Conservation (phyloP, 2,329 filamentous ascomycete species). For the Alternaria triticimaculans region DNA sequence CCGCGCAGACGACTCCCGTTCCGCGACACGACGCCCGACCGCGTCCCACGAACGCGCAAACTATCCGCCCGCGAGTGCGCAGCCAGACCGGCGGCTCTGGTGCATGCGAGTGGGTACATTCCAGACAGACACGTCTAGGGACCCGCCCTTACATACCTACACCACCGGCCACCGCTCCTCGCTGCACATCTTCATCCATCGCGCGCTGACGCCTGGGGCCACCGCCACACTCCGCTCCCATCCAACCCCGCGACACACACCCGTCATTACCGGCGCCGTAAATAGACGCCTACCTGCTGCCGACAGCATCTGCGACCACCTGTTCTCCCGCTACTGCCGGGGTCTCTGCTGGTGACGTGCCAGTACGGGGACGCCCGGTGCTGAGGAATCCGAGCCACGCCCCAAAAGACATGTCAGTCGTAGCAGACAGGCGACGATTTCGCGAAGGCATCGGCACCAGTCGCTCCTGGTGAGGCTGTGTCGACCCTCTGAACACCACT, state of each 20-base stretch:
- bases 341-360: conserved; percentile 39
- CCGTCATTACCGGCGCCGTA: not conserved
- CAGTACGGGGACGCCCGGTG: conserved; percentile 30
- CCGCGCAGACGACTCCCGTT: conserved; percentile 5
- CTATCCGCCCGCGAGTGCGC: conserved; percentile 3
- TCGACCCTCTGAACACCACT: not conserved
- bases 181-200: not conserved
- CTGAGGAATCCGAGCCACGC: conserved; percentile 12
- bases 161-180: conserved; percentile 7
- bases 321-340: conserved; percentile 20
- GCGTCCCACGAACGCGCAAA: conserved; percentile 14
- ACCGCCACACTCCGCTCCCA: conserved; percentile 2
- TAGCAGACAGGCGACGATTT: conserved; percentile 47
- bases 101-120: conserved; percentile 22
- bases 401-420: conserved; percentile 48
- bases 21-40: conserved; percentile 17
- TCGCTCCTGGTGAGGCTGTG: conserved; percentile 48
- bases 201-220: conserved; percentile 14
- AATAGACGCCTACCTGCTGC: not conserved
- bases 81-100: conserved; percentile 15
- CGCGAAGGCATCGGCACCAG: conserved; percentile 54
- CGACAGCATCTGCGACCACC: conserved; percentile 6
- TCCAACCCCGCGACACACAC: conserved; percentile 15
- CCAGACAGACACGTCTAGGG: conserved; percentile 9
- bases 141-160: conserved; percentile 19